A percentile compares a stretch with the other conserved stretches of the same genome.
Evolutionary conservation across 2,329 filamentous ascomycete species (phyloP).

Genomic region (Nemania serpens): DNA sequence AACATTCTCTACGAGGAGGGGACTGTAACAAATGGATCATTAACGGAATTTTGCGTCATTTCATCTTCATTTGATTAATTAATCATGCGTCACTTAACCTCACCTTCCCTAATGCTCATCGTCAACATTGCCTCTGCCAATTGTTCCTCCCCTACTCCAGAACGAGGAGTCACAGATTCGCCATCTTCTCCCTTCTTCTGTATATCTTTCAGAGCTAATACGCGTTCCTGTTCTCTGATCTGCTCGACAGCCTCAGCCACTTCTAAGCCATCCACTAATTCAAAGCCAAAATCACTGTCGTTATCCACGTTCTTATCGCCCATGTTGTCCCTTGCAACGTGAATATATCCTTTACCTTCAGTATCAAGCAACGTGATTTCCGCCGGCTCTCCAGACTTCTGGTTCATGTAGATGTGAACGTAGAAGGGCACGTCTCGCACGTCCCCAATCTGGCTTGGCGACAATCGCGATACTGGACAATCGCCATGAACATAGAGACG

Average conservation of each 20-base stretch:
- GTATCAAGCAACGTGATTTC: constrained; percentile 12
- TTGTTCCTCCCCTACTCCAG: too few species aligned
- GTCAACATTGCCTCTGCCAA: too few species aligned
- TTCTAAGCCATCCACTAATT: constrained; percentile 7
- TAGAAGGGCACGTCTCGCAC: constrained; percentile 18
- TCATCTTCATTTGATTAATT: too few species aligned
- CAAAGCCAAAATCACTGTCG: constrained; percentile 14
- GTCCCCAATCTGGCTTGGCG: constrained; percentile 14
- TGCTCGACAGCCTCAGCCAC: neutral
- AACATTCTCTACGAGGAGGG: too few species aligned
- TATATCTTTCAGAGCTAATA: neutral
- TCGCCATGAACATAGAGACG: constrained; percentile 19
- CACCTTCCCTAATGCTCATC: too few species aligned
- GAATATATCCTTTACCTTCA: constrained; percentile 13
- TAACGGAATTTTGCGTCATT: too few species aligned
- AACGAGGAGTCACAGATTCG: too few species aligned
- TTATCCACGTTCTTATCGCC: neutral
- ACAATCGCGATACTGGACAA: constrained; percentile 22
- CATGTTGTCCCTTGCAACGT: neutral
- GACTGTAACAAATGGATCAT: too few species aligned
- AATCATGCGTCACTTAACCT: too few species aligned
- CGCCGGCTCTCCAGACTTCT: neutral
- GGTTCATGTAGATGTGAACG: constrained; percentile 16
- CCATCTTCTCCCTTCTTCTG: neutral
- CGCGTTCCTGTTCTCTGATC: neutral